Evolutionary conservation across 129 eudicot species (phyloP), one percentile per base, ranked within the genome.

Genomic region (Solidago caesia): DNA sequence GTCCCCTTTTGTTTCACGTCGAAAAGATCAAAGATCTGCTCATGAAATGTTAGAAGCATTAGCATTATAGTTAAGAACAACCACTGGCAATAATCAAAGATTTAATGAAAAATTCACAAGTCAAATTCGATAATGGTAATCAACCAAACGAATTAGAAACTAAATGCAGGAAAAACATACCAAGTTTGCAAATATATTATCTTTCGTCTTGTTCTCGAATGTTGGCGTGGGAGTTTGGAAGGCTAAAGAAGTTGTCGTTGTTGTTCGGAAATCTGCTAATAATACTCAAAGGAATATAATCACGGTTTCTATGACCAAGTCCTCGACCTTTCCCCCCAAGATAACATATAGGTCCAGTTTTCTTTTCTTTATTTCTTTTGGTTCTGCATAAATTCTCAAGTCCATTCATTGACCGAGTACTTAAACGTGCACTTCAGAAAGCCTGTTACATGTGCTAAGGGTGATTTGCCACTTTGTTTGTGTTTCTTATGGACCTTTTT

Each of bases 181-280:
- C 92, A 95, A 80, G 65, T 86, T 91, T 29, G 97, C 97, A 77
- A 86, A 91, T 21, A 88, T 83, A 71, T 84, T 88, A 70, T 91
- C 97, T 56, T 85, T 91, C 82, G 88, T 88, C 75, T 77, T 79
- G 82, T 91, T 88, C 87, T 88, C 85, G 26, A 80, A 91, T 16
- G 99, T 95, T 29, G 99, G 99, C 2, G 96, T 95, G 13, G 99
- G 99, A 6, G 90, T 85, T 0, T 97, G 99, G 0, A 95, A 95
- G 73, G 99, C 99, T 5, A 84, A 82, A 75, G 99, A 95, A 58
- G 88, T 95, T 11, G 71, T 79, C 56, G 73, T 78, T 0, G 97
- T 97, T 1, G 96, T 91, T 47, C 91, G 85, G 64, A 95, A 95
- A 55, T 86, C 94, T 2, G 94, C 96, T 7, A 79, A 81, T 0